These are phyloP conservation scores for Cytospora chrysosperma DNA, from an alignment of 2,329 filamentous ascomycete genomes.

Conservation along the genomic window DNA sequence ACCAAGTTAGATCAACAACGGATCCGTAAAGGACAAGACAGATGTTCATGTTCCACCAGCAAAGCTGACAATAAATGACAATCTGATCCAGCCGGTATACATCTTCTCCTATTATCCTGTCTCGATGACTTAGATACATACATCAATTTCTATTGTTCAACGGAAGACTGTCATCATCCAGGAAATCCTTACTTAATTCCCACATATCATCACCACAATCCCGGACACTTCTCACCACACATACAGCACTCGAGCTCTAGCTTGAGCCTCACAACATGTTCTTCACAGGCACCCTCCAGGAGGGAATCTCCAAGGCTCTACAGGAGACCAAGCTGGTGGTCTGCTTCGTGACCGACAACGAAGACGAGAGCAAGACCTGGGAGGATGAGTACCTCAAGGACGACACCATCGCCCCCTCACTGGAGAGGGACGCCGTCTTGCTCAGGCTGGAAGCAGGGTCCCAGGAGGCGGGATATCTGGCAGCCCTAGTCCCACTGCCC, in stretches of 20 bases:
- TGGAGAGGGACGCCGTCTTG: conserved; percentile 64
- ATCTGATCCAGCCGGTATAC: not conserved
- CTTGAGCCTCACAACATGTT: conserved; percentile 60
- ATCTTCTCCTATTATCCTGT: not conserved
- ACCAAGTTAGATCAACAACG: too few relatives aligned
- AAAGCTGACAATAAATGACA: not conserved
- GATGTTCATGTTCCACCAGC: not conserved
- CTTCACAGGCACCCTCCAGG: conserved; percentile 75
- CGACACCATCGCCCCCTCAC: conserved; percentile 50
- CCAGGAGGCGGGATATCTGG: conserved; percentile 77
- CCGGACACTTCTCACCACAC: not conserved
- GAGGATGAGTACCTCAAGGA: conserved; percentile 66
- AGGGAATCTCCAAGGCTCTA: conserved; percentile 75
- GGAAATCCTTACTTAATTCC: not conserved
- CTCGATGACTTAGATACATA: not conserved
- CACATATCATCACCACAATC: not conserved
- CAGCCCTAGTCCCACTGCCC: conserved; percentile 78
- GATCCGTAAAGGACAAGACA: too few relatives aligned
- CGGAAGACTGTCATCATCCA: not conserved
- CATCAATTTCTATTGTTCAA: not conserved
- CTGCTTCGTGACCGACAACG: conserved; percentile 82
- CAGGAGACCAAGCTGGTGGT: conserved; percentile 74
- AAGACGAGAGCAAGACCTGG: conserved; percentile 69
- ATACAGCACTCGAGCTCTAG: not conserved
- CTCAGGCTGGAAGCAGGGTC: conserved; percentile 71